phyloP scores from a whole-genome alignment of 116 monocot genomes.

The Zostera marina region DNA sequence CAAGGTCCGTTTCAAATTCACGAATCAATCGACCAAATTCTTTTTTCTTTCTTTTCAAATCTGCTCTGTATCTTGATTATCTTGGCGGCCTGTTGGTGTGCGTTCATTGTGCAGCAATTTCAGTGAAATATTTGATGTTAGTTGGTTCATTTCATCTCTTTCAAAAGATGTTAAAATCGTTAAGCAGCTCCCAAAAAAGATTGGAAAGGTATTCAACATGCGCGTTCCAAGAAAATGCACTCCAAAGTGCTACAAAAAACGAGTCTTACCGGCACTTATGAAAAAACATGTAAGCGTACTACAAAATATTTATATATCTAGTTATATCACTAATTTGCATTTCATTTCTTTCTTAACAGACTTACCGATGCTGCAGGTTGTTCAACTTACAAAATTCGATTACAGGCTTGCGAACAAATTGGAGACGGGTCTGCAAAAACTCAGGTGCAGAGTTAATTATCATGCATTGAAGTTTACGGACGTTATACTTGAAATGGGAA shows the following conservation, averaged over 20 bases:
- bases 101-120: constrained; percentile 57
- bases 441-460: constrained; percentile 75
- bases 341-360: neutral
- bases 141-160: constrained; percentile 82
- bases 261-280: constrained; percentile 55
- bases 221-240: constrained; percentile 77
- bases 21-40: neutral
- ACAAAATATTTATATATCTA: neutral
- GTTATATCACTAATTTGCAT: neutral
- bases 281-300: constrained; percentile 51
- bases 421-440: constrained; percentile 50
- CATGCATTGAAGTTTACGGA: constrained; percentile 54
- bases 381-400: constrained; percentile 67
- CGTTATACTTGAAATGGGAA: constrained; percentile 43
- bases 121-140: constrained; percentile 73
- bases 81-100: neutral
- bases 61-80: neutral
- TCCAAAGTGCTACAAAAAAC: constrained; percentile 54
- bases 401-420: constrained; percentile 70
- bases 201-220: constrained; percentile 42
- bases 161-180: constrained; percentile 67
- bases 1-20: constrained; percentile 26
- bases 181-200: constrained; percentile 43
- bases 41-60: no score
- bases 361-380: constrained; percentile 27